Percentiles rank a stretch among this genome's conserved stretches.
These are phyloP conservation scores for Adansonia grandidieri DNA, from an alignment of 441 rosid species.

Conservation along the genomic window DNA sequence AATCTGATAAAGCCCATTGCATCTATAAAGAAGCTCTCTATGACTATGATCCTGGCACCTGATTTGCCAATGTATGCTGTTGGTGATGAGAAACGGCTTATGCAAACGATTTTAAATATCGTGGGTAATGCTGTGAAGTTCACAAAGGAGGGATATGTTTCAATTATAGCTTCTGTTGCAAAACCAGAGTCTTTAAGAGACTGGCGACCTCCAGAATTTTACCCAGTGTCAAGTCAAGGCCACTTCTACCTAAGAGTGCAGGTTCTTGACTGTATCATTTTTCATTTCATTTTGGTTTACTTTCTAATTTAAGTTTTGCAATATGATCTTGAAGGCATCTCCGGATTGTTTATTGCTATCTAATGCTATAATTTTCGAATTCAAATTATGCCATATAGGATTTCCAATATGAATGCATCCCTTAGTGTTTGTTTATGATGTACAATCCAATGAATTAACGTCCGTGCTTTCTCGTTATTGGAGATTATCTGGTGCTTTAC, in stretches of 20 bases:
- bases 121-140: conserved; percentile 93
- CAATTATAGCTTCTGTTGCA: conserved; percentile 68
- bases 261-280: conserved; percentile 45
- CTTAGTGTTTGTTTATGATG: not conserved
- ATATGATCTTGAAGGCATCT: not conserved
- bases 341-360: not conserved
- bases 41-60: conserved; percentile 62
- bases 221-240: conserved; percentile 58
- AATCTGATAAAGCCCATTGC: conserved; percentile 79
- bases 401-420: not conserved
- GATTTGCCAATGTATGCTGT: conserved; percentile 73
- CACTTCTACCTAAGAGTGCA: conserved; percentile 82
- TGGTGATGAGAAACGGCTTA: conserved; percentile 86
- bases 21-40: conserved; percentile 67
- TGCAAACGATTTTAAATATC: conserved; percentile 78
- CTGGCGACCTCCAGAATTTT: conserved; percentile 66
- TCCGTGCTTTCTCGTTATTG: not conserved
- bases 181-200: conserved; percentile 78
- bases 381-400: not conserved
- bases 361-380: not conserved
- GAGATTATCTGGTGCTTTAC: not conserved
- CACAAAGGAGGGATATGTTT: conserved; percentile 82
- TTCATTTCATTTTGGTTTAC: conserved; percentile 16
- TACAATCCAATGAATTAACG: not conserved
- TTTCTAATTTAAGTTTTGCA: not conserved